Evolutionary conservation across 768 basidiomycete species (phyloP), one percentile per base, ranked within the genome.

Genomic region (Tulasnella calospora): DNA sequence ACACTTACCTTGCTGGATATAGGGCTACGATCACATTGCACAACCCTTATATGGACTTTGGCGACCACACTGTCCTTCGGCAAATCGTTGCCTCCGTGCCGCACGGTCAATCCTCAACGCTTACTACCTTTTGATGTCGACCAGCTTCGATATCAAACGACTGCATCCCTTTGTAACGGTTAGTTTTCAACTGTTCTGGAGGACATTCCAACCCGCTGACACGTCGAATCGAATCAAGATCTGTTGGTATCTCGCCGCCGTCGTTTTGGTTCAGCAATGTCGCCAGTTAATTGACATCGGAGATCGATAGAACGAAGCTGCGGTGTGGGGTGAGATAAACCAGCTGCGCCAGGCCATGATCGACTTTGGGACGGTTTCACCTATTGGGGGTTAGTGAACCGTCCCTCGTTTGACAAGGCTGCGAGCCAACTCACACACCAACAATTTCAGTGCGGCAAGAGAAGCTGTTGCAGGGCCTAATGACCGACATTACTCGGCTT

Each of bases 1-100:
- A 46, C 81, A 77, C 81, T 40, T 57, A 71, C 77, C 78, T 70
- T 19, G 35, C 21, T 40, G 71, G 23, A 17, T 27, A 77, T 82
- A 95, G 94, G n/a, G 94, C 94, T 15, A 89, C 91, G 13, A 95
- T 95, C 80, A 94, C 94, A 7, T 87, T 95, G 74, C 94, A 95
- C 82, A 94, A 94, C 82, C 89, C 92, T 13, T 94, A 92, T 84
- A 86, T 95, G 78, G 90, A 95, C 83, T 91, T 94, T 82, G 86
- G 88, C 23, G 89, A 94, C 80, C 89, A 9, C 85, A 87, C 78
- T 89, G 89, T 81, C 79, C 88, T 15, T 95, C 94, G 1, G 92
- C 92, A 15, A 84, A 86, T 27, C 90, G 93, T 33, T 95, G 94
- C 82, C 86, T 94, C 41, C 87, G 91, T 81, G 90, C 94, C 21